Base-by-base conservation (phyloP, 1,139 yeast species). In the Eremothecium cymbalariae region DNA sequence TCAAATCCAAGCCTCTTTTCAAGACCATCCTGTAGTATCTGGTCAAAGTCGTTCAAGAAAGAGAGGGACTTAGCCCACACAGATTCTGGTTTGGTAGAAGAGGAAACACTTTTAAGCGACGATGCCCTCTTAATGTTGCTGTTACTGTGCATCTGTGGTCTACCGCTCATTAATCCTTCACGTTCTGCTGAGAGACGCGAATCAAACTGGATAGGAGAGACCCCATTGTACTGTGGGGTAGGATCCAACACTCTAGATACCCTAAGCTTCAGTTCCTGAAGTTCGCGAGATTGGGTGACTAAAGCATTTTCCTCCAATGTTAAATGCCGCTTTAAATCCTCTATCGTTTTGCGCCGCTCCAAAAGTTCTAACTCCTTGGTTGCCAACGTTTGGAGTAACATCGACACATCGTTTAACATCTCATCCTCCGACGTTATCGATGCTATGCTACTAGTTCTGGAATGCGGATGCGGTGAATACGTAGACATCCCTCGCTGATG, bases 11-110 rank as follows among this genome's bases (percentile, higher is more conserved):
- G 48, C 14, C 75, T 58, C 53, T 72, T 66, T 47, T 79, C 88
- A 43, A 80, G 65, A 51, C 79, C 88, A 38, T 66, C 70, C 50
- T 74, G 84, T 18, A 80, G 60, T 59, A 78, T 65, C 32, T 71
- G 72, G 53, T 80, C 90, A 48, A 80, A 70, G 42, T 77, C 85
- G 46, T 77, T 83, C 28, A 80, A 65, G 38, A 78, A 63, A 27
- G 66, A 71, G 31, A 79, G 62, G 1, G 88, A 84, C 45, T 72
- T 77, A 2, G 65, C 45, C 65, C 66, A 58, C 27, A 67, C 51
- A 15, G 64, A 61, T 18, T 46, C 44, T 19, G 39, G 38, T 28
- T 40, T 34, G 26, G 31, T 17, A 18, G 44, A n/a, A n/a, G n/a
- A n/a, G n/a, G n/a, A n/a, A n/a, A n/a, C n/a, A n/a, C n/a, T n/a